Evolutionary conservation across 129 eudicot genomes (phyloP).

Genomic region (Silybum marianum): DNA sequence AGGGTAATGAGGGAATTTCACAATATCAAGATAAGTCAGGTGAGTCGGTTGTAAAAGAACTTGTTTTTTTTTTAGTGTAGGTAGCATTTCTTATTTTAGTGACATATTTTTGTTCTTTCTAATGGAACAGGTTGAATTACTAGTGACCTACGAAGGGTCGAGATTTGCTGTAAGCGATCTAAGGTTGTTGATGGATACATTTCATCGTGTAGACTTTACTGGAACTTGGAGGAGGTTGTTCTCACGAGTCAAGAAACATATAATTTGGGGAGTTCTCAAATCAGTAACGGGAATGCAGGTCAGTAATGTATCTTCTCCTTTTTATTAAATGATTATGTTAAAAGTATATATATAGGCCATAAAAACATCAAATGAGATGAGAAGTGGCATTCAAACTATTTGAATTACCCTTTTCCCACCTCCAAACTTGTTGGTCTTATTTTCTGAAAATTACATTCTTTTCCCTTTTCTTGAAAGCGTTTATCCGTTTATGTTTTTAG

Average conservation of each 20-base stretch:
- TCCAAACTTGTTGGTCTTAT: too few relatives aligned
- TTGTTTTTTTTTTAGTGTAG: not conserved
- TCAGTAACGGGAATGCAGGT: conserved; percentile 99
- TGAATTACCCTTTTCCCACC: too few relatives aligned
- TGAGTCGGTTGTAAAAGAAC: conserved; percentile 31
- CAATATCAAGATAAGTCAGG: conserved; percentile 97
- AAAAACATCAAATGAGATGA: too few relatives aligned
- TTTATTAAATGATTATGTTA: not conserved
- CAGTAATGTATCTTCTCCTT: not conserved
- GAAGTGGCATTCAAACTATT: too few relatives aligned
- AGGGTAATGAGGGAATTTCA: conserved; percentile 89
- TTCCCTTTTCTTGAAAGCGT: too few relatives aligned
- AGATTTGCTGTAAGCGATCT: conserved; percentile 94
- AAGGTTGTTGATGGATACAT: conserved; percentile 91
- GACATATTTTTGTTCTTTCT: conserved; percentile 4
- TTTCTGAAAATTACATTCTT: too few relatives aligned
- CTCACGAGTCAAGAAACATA: conserved; percentile 92
- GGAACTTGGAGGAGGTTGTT: conserved; percentile 98
- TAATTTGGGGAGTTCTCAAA: conserved; percentile 97
- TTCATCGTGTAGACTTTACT: conserved; percentile 83
- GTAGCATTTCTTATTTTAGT: not conserved
- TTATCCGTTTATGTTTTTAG: too few relatives aligned
- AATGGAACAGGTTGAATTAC: conserved; percentile 74
- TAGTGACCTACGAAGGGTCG: conserved; percentile 91
- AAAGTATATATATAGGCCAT: too few relatives aligned